Base-by-base conservation (phyloP, 2,329 filamentous ascomycete species). In the Colletotrichum sp. region DNA sequence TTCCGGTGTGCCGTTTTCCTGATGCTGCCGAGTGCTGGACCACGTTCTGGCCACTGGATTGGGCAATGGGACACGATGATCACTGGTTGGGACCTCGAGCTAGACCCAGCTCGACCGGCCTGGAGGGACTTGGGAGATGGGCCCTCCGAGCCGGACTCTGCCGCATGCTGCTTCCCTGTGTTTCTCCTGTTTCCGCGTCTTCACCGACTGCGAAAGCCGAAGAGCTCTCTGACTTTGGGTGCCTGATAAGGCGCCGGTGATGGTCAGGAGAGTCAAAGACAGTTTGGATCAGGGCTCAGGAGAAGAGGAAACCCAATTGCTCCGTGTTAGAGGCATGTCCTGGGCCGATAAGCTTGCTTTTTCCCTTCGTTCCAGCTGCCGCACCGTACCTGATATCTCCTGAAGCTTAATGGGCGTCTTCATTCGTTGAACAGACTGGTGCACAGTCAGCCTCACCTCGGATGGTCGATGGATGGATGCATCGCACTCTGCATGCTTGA, bases 201-300 rank as follows among this genome's bases (percentile, higher is more conserved):
- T 74, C 49, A 69, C 70, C 64, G 18, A 74, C 59, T 34, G 59
- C 49, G 63, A 73, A 59, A 21, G 55, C 57, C 70, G 44, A 76
- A 62, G 64, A 55, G 63, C 44, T 65, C 26, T 30, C 57, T 32
- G 55, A 9, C 13, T 26, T 32, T 24, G 13, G 10, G 62, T 64
- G 32, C 57, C 34, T 55, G 21, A 39, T 28, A 52, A 32, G 69
- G 59, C 49, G 26, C 30, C 16, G 64, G 44, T 52, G 63, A 72
- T 36, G 44, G 30, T 10, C 16, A 49, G 39, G 39, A 67, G 69
- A 67, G 55, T 57, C 69, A 68, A 32, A 63, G 36, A 67, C 52
- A 72, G 32, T 60, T 13, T 60, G 24, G 52, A 26, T 36, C 71
- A 63, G 16, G 24, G 28, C 34, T 55, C 16, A 64, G 44, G 16